These are phyloP conservation scores for Exsudoporus frostii DNA, from an alignment of 768 basidiomycete species.

Conservation along the genomic window DNA sequence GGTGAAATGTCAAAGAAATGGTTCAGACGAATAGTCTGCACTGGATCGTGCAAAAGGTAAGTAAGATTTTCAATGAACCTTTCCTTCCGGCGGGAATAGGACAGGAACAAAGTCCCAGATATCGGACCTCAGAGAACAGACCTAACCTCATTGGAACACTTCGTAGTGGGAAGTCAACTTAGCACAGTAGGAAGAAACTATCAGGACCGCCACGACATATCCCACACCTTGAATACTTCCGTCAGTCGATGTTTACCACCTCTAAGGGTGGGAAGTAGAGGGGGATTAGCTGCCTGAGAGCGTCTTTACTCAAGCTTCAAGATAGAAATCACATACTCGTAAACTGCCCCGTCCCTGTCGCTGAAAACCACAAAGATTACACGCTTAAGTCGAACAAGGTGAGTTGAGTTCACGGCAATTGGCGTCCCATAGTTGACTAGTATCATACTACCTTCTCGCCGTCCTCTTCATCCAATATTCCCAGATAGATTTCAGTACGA, in stretches of 20 bases:
- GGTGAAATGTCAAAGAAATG: not conserved
- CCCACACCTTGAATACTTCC: not conserved
- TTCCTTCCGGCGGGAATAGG: not conserved
- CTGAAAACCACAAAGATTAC: conserved; percentile 74
- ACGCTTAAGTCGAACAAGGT: conserved; percentile 51
- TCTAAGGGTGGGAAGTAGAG: conserved; percentile 53
- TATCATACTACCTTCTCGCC: conserved; percentile 38
- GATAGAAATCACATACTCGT: conserved; percentile 48
- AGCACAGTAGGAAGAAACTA: not conserved
- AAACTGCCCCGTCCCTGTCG: conserved; percentile 58
- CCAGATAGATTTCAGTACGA: conserved; percentile 61
- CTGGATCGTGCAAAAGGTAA: not conserved
- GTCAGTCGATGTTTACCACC: not conserved
- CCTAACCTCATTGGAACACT: not conserved
- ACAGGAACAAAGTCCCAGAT: not conserved
- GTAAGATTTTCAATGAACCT: no score
- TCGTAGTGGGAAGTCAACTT: not conserved
- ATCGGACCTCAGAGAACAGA: not conserved
- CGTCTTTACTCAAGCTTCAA: not conserved
- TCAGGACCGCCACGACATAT: not conserved
- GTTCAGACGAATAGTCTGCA: not conserved
- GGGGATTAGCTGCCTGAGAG: conserved; percentile 48
- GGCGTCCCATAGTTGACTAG: not conserved
- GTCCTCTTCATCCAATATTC: conserved; percentile 52
- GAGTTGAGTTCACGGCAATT: not conserved